Base-by-base conservation (phyloP, 306 rosid genomes). In the Oxytropis ochrocephala region DNA sequence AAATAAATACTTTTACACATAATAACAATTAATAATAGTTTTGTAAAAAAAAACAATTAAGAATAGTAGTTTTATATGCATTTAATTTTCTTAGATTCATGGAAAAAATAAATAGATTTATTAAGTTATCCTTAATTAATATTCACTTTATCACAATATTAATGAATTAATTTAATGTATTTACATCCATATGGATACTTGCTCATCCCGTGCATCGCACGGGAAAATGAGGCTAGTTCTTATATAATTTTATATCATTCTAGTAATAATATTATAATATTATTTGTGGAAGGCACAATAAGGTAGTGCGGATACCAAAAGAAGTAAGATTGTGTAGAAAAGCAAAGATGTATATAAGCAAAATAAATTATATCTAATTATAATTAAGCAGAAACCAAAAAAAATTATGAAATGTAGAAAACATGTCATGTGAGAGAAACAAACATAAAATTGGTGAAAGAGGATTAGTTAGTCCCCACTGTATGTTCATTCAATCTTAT, bases 321-420 rank as follows among this genome's bases (percentile, higher is more conserved):
- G 69, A 57, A 70, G 75, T 38, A 78, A 64, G 72, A 70, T 82
- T 58, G 32, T 57, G 59, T 8, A 71, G 77, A 74, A 76, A 73
- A 72, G 76, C 69, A 46, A 51, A 72, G 16, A 32, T 8, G 6
- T 60, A 33, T 11, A 21, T 42, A 19, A 51, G 30, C 42, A 54
- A 46, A 29, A 38, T 61, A 62, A 44, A 48, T 0, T 33, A 33
- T 33, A 33, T 30, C 47, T 76, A 73, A 48, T 16, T 39, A 57
- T 35, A 48, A n/a, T n/a, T 18, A 39, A 30, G 24, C 53, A 46
- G 17, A 36, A 33, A 69, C 58, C 56, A 57, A 43, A 70, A 60
- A 56, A 41, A 58, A 74, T 16, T 43, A 43, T 11, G 19, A 64
- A 73, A 73, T 62, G 36, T 12, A 74, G 74, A 67, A 65, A 51